Base-by-base conservation (phyloP, 148 eudicot species). In the Cornus kousa region DNA sequence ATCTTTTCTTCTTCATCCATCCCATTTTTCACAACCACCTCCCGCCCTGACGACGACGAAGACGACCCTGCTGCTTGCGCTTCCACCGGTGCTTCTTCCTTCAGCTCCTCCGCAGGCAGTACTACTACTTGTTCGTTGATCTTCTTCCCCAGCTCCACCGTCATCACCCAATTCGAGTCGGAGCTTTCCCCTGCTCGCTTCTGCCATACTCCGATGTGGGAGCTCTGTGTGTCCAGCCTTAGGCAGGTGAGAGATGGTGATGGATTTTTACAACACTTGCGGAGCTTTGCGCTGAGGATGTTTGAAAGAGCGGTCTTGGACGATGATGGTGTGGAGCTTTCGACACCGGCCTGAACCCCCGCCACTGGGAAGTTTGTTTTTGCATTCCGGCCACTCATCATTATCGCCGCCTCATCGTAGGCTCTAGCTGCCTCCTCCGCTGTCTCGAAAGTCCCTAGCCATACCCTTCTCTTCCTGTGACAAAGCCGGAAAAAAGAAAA, bases 161-260 rank as follows among this genome's bases (percentile, higher is more conserved):
- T 73, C 78, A 73, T 70, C 73, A 84, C 84, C 84, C 84, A 84
- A 3, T 50, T 78, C 12, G 87, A 81, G 12, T 73, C 82, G 0
- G 82, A 59, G 1, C 77, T 69, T 0, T 73, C 2, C 4, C 84
- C 83, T 31, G 87, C 67, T 3, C 79, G 70, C 73, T 84, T 84
- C 19, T 84, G 84, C 87, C 87, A 84, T 5, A 84, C 84, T 39
- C 84, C 87, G 50, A 84, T 77, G 68, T 84, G 81, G 59, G 78
- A 84, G 69, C 46, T 84, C 33, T 74, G 72, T 13, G 84, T 77
- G 87, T 84, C 81, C 23, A 84, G 87, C 80, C 81, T 78, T 17
- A 84, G 81, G 81, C 87, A 84, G 16, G 87, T 84, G 20, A 84
- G 77, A 2, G 87, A 77, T 53, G 87, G 84, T 23, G 83, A 76